A percentile compares a stretch with the other conserved stretches of the same genome.
These are phyloP conservation scores for Myriosclerotinia curreyana DNA, from an alignment of 2,329 filamentous ascomycete genomes.

Conservation along the genomic window DNA sequence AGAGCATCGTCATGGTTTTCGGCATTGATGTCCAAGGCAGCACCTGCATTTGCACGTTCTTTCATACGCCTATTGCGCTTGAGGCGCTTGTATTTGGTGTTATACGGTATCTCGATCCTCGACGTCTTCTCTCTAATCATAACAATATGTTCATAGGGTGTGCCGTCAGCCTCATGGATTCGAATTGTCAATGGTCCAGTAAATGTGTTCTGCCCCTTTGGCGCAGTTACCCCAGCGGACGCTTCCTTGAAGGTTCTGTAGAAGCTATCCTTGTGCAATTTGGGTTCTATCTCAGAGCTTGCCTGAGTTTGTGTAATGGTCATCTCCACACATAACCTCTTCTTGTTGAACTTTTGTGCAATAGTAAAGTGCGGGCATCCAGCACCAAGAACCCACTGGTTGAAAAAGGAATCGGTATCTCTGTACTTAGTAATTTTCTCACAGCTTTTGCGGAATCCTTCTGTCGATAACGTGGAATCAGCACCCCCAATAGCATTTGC, in stretches of 20 bases:
- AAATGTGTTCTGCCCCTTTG: constrained; percentile 73
- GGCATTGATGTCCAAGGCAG: constrained; percentile 58
- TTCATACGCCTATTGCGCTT: constrained; percentile 84
- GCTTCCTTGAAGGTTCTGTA: constrained; percentile 82
- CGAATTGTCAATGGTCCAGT: constrained; percentile 96
- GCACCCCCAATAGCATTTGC: constrained; percentile 76
- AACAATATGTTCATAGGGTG: constrained; percentile 96
- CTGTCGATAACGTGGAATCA: constrained; percentile 66
- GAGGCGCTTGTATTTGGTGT: constrained; percentile 96
- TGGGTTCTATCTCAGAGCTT: constrained; percentile 47
- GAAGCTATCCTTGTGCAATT: constrained; percentile 70
- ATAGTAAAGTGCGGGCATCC: constrained; percentile 88
- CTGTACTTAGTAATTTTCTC: constrained; percentile 86
- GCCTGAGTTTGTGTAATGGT: constrained; percentile 72
- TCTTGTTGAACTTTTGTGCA: constrained; percentile 93
- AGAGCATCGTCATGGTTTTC: constrained; percentile 76
- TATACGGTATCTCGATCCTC: constrained; percentile 94
- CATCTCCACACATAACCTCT: constrained; percentile 91
- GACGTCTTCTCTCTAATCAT: constrained; percentile 86
- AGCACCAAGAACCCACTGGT: constrained; percentile 84
- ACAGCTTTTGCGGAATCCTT: constrained; percentile 76
- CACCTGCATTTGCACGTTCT: constrained; percentile 65
- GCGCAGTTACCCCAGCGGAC: constrained; percentile 64
- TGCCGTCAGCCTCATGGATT: constrained; percentile 97
- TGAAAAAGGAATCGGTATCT: constrained; percentile 79